Percentiles rank a stretch among this genome's conserved stretches.
Conservation (phyloP, 2,329 filamentous ascomycete genomes). For the Madurella mycetomatis region DNA sequence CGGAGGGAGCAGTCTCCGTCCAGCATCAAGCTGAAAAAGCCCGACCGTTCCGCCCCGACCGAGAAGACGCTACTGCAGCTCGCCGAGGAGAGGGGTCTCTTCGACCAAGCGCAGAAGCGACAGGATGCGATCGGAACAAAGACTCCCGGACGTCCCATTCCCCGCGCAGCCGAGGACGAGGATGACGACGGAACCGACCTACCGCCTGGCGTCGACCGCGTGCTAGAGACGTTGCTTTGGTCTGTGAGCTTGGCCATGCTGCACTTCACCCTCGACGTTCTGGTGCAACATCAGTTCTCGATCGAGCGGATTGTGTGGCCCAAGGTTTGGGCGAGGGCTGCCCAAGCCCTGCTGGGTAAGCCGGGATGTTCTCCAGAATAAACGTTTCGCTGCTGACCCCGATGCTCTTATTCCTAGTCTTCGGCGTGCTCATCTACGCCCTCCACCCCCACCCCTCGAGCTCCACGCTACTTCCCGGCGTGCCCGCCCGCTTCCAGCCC, state of each 20-base stretch:
- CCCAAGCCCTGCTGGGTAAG: slow-evolving; percentile 51
- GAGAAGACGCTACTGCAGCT: slow-evolving; percentile 69
- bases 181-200: slow-evolving; percentile 32
- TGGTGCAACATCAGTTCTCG: slow-evolving; percentile 77
- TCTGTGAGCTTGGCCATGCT: slow-evolving; percentile 62
- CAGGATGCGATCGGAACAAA: slow-evolving; percentile 33
- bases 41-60: slow-evolving; percentile 58
- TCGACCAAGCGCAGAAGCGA: slow-evolving; percentile 44
- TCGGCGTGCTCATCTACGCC: slow-evolving; percentile 51
- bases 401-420: slow-evolving; percentile 39
- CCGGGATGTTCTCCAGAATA: slow-evolving; percentile 1
- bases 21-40: slow-evolving; percentile 61
- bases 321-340: slow-evolving; percentile 48
- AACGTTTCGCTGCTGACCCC: slow-evolving; percentile 14
- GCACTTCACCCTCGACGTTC: slow-evolving; percentile 72
- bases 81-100: slow-evolving; percentile 60
- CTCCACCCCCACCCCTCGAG: slow-evolving; percentile 52
- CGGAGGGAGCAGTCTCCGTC: slow-evolving; percentile 45
- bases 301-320: slow-evolving; percentile 56
- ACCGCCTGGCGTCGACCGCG: slow-evolving; percentile 44
- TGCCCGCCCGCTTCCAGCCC: slow-evolving; percentile 44
- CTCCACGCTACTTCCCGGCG: slow-evolving; percentile 45
- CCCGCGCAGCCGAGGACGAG: slow-evolving; percentile 24
- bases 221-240: slow-evolving; percentile 56
- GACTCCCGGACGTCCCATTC: slow-evolving; percentile 1